Base-by-base conservation (phyloP, 2,329 filamentous ascomycete genomes). In the Phaeosphaeriaceae sp. region DNA sequence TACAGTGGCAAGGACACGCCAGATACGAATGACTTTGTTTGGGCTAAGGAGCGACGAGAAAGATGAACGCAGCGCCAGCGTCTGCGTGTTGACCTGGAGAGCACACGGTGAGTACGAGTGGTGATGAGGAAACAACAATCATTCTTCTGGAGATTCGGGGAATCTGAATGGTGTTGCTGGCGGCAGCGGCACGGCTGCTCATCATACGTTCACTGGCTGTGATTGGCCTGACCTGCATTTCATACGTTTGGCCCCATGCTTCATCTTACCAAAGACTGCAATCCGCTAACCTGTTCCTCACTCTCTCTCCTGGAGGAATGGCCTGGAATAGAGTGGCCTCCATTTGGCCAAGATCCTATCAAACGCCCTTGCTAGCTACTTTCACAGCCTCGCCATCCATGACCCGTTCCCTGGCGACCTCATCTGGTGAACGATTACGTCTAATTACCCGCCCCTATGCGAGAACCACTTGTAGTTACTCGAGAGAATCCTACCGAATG, bases 281-380 rank as follows among this genome's bases (percentile, higher is more conserved):
- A 33, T 3, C 6, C 26, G 54, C 67, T 70, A 70, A 46, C 67
- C 60, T 60, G 56, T 64, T 61, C 54, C 58, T 64, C 29, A 11
- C 32, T 17, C 39, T 4, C 11, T 36, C 29, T 28, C 37, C 47
- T 37, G 21, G 38, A 43, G 23, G 6, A 39, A 35, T 40, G 32
- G 38, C 47, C 54, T 55, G 52, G 57, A 52, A 58, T 58, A 64
- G 50, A 63, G 56, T 63, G 59, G 23, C 23, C 49, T 9, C 34
- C 33, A 55, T 53, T 48, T 42, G 28, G 29, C 11, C 20, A 43
- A 23, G 39, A 34, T 21, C 46, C 34, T 36, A 51, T 29, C 35
- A 38, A 44, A 23, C 33, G 18, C 17, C 13, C 23, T 21, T 12
- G 47, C 51, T 47, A n/a, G n/a, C n/a, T n/a, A n/a, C n/a, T 6